phyloP scores from a whole-genome alignment of 2,329 filamentous ascomycete species.

The Colletotrichum neosansevieriae region DNA sequence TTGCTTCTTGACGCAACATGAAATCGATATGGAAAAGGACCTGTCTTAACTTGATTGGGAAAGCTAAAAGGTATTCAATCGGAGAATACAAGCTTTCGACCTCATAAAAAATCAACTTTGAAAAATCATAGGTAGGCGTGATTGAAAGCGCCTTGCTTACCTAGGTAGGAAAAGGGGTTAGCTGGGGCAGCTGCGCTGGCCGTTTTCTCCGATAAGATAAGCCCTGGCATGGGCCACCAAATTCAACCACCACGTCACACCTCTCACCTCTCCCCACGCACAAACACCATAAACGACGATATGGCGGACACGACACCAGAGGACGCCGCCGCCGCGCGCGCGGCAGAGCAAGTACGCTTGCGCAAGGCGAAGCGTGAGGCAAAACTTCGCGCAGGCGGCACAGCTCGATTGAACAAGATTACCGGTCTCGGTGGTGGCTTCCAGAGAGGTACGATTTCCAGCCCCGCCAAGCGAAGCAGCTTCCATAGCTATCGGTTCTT shows the following conservation, averaged over 20 bases:
- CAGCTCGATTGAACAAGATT: slow-evolving; percentile 79
- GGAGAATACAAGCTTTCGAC: too few species aligned
- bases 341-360: slow-evolving; percentile 75
- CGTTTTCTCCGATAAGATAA: slow-evolving; percentile 41
- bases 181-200: neutral
- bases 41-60: too few species aligned
- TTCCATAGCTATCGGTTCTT: neutral
- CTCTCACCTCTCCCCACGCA: slow-evolving; percentile 32
- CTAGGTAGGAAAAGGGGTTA: neutral
- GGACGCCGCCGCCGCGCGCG: slow-evolving; percentile 64
- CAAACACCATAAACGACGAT: slow-evolving; percentile 23
- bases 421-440: slow-evolving; percentile 74
- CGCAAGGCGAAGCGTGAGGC: slow-evolving; percentile 84
- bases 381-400: slow-evolving; percentile 80
- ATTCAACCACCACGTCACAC: slow-evolving; percentile 29
- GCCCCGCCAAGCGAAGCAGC: neutral
- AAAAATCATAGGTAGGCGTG: neutral
- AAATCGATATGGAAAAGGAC: neutral
- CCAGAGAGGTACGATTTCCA: slow-evolving; percentile 52
- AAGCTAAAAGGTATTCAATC: too few species aligned
- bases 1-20: neutral
- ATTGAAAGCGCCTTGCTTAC: neutral
- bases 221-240: slow-evolving; percentile 9
- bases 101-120: too few species aligned
- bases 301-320: slow-evolving; percentile 59